These are phyloP conservation scores for Wallacemonas sp. DNA, from an alignment of 208 protist genomes.

Conservation along the genomic window DNA sequence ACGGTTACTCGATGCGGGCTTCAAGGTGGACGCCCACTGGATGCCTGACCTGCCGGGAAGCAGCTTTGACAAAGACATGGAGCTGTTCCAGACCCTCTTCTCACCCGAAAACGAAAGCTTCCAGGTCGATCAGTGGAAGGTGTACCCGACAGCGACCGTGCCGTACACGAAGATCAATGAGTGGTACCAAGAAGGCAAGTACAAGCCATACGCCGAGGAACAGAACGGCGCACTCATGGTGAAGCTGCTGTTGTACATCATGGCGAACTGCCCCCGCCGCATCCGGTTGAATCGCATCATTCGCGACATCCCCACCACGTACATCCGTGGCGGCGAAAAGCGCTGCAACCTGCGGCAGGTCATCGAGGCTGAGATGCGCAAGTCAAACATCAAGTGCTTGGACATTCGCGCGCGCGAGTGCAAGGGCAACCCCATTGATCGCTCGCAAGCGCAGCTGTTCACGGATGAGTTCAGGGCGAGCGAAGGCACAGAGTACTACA, in stretches of 20 bases:
- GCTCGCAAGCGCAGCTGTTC: conserved; percentile 61
- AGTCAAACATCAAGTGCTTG: conserved; percentile 86
- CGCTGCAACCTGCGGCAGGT: conserved; percentile 98
- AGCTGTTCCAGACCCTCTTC: conserved; percentile 91
- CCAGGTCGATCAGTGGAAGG: conserved; percentile 98
- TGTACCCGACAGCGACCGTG: conserved; percentile 99
- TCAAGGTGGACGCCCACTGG: conserved; percentile 99
- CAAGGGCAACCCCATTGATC: conserved; percentile 72
- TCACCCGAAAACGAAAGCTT: conserved; percentile 91
- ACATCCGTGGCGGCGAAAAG: conserved; percentile 97
- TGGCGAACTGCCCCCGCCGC: conserved; percentile 96
- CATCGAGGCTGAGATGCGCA: conserved; percentile 94
- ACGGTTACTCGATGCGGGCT: conserved; percentile 96
- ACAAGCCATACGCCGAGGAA: conserved; percentile 95
- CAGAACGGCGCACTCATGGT: conserved; percentile 83
- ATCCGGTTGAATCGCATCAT: conserved; percentile 99
- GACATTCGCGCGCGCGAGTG: conserved; percentile 96
- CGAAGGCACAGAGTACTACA: conserved; percentile 78
- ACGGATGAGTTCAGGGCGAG: conserved; percentile 78
- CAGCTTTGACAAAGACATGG: conserved; percentile 94
- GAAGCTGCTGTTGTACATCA: conserved; percentile 95
- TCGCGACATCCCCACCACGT: conserved; percentile 98
- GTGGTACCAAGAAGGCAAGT: conserved; percentile 95
- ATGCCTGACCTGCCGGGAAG: conserved; percentile 99
- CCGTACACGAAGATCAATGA: conserved; percentile 98